A percentile compares a stretch with the other conserved stretches of the same genome.
Evolutionary conservation across 768 basidiomycete species (phyloP).

Genomic region (Fomitopsis pulvina): DNA sequence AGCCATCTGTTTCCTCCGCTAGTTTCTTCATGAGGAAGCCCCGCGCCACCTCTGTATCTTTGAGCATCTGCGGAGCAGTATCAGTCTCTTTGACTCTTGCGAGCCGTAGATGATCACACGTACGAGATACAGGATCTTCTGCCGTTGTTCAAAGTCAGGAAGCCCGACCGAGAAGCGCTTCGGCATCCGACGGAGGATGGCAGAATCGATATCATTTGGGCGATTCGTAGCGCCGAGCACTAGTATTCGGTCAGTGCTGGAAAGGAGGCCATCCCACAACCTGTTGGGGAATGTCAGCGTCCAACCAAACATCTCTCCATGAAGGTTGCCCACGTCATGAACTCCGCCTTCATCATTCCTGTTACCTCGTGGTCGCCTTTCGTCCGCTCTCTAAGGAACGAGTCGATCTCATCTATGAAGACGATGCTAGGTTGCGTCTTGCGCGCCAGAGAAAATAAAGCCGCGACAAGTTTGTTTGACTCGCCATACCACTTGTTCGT

Average conservation of each 20-base stretch:
- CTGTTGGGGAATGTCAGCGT: constrained; percentile 29
- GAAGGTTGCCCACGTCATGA: constrained; percentile 84
- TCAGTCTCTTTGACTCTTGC: not conserved
- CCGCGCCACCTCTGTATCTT: constrained; percentile 61
- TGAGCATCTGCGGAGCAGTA: constrained; percentile 60
- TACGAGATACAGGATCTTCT: constrained; percentile 80
- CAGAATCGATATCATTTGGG: constrained; percentile 85
- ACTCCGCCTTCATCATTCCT: constrained; percentile 97
- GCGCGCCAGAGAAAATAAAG: constrained; percentile 86
- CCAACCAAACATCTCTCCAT: not conserved
- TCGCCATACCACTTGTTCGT: constrained; percentile 86
- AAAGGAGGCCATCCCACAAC: constrained; percentile 91
- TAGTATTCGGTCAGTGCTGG: constrained; percentile 73
- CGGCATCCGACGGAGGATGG: constrained; percentile 94
- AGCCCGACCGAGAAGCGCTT: constrained; percentile 87
- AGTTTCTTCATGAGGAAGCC: constrained; percentile 56
- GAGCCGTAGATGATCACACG: constrained; percentile 9
- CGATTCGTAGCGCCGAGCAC: constrained; percentile 95
- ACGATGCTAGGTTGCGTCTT: constrained; percentile 96
- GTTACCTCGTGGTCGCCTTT: constrained; percentile 94
- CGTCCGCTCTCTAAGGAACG: constrained; percentile 83
- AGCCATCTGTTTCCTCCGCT: constrained; percentile 62
- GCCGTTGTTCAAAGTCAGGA: constrained; percentile 71
- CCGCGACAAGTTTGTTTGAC: constrained; percentile 92
- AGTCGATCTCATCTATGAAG: constrained; percentile 99